Percentiles rank a stretch among this genome's conserved stretches.
Conservation (phyloP, 768 basidiomycete species). For the Panaeolus papilionaceus region DNA sequence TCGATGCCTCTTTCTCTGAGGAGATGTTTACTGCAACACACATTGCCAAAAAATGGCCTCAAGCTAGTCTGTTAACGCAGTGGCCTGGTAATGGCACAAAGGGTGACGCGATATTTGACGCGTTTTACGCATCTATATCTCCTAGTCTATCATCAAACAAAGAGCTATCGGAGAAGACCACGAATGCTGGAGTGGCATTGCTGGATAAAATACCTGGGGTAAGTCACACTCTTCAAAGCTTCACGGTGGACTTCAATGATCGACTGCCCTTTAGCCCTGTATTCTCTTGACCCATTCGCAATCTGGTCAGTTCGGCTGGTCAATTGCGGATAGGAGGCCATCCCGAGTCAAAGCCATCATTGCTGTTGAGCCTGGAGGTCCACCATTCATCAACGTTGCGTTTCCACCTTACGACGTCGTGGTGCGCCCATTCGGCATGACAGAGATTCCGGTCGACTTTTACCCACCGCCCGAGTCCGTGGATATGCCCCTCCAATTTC, state of each 20-base stretch:
- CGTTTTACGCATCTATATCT: slow-evolving; percentile 49
- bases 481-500: slow-evolving; percentile 40
- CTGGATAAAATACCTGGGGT: slow-evolving; percentile 54
- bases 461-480: slow-evolving; percentile 47
- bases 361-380: slow-evolving; percentile 56
- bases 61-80: slow-evolving; percentile 52
- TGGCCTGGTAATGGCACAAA: slow-evolving; percentile 59
- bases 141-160: slow-evolving; percentile 43
- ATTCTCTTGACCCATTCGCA: slow-evolving; percentile 60
- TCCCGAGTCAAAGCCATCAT: slow-evolving; percentile 51
- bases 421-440: slow-evolving; percentile 51
- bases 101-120: slow-evolving; percentile 51
- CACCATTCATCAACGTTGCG: slow-evolving; percentile 50
- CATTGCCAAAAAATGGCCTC: slow-evolving; percentile 48
- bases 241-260: neutral
- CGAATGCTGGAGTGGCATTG: slow-evolving; percentile 45
- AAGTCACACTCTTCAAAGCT: slow-evolving; percentile 23
- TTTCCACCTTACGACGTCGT: slow-evolving; percentile 43
- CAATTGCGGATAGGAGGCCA: slow-evolving; percentile 53
- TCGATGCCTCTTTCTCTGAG: slow-evolving; percentile 39
- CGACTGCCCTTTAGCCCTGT: slow-evolving; percentile 39
- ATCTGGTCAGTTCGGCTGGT: slow-evolving; percentile 55
- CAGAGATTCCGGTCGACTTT: slow-evolving; percentile 52
- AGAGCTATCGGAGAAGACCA: slow-evolving; percentile 46
- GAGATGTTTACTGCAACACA: slow-evolving; percentile 51